These are phyloP conservation scores for Umbelopsis sp. DNA, from an alignment of 371 early-diverging fungal species.

Conservation along the genomic window DNA sequence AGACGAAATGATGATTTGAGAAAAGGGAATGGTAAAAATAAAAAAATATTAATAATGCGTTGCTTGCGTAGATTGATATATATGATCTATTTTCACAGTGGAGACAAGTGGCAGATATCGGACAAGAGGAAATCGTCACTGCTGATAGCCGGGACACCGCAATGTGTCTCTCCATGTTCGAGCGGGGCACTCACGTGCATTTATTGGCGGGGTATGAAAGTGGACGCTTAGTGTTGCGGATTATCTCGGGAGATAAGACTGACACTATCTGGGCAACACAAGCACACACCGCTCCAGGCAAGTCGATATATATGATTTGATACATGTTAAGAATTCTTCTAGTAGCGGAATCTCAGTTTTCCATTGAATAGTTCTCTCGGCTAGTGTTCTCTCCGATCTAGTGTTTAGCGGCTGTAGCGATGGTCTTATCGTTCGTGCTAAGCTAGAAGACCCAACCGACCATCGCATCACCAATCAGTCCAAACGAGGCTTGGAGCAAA, in stretches of 20 bases:
- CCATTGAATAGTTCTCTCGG: slow-evolving; percentile 17
- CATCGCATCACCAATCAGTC: slow-evolving; percentile 30
- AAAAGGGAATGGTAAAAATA: not conserved
- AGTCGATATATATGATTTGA: not conserved
- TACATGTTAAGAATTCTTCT: not conserved
- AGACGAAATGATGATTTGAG: not conserved
- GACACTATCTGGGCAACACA: not conserved
- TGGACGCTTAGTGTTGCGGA: slow-evolving; percentile 43
- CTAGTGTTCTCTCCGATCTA: slow-evolving; percentile 31
- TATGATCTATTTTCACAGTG: slow-evolving; percentile 37
- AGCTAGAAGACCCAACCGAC: slow-evolving; percentile 19
- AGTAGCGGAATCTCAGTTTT: not conserved
- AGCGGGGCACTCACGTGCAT: slow-evolving; percentile 23
- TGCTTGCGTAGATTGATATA: slow-evolving; percentile 42
- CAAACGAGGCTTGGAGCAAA: slow-evolving; percentile 46
- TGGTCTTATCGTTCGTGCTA: not conserved
- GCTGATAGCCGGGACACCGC: slow-evolving; percentile 36
- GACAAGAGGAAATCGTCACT: slow-evolving; percentile 23
- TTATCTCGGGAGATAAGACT: slow-evolving; percentile 26
- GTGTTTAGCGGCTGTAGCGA: slow-evolving; percentile 34
- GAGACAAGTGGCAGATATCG: slow-evolving; percentile 26
- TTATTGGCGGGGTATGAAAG: slow-evolving; percentile 51
- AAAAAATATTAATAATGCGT: not conserved
- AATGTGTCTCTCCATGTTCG: slow-evolving; percentile 44
- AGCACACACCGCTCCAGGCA: slow-evolving; percentile 4